phyloP scores from a whole-genome alignment of 2,329 filamentous ascomycete species.

The Amesomyces nigricolor region DNA sequence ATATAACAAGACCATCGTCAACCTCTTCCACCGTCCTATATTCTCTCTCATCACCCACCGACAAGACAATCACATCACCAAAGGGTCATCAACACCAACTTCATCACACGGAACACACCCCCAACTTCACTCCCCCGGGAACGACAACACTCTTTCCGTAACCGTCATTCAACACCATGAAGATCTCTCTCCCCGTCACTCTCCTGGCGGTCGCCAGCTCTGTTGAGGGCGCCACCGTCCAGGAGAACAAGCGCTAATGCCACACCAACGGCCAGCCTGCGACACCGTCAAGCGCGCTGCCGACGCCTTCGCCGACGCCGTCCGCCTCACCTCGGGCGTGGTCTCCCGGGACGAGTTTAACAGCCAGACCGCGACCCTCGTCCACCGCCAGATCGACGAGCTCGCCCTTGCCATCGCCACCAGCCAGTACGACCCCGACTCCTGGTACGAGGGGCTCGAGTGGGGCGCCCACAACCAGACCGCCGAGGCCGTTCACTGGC shows the following conservation, averaged over 20 bases:
- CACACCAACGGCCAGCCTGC: slow-evolving; percentile 20
- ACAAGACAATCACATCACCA: slow-evolving; percentile 3
- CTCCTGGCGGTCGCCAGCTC: slow-evolving; percentile 24
- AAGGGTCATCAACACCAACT: slow-evolving; percentile 3
- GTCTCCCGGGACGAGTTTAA: slow-evolving; percentile 33
- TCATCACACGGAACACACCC: not conserved
- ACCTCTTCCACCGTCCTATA: not conserved
- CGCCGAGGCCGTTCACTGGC: slow-evolving; percentile 25
- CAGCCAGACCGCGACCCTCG: slow-evolving; percentile 33
- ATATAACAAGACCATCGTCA: slow-evolving; percentile 12
- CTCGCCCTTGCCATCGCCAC: slow-evolving; percentile 35
- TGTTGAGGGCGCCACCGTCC: slow-evolving; percentile 28
- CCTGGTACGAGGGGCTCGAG: slow-evolving; percentile 32
- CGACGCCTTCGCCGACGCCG: slow-evolving; percentile 30
- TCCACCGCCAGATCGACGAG: slow-evolving; percentile 36
- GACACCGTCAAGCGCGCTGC: slow-evolving; percentile 36
- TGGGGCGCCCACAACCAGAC: slow-evolving; percentile 21
- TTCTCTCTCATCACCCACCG: slow-evolving; percentile 5
- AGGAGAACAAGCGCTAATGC: slow-evolving; percentile 25
- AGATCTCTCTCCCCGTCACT: slow-evolving; percentile 26
- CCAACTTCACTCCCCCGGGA: not conserved
- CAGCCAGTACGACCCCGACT: slow-evolving; percentile 27
- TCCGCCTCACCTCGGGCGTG: slow-evolving; percentile 24
- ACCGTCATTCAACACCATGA: slow-evolving; percentile 25
- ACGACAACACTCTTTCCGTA: not conserved